phyloP scores from a whole-genome alignment of 805 yeast species.

The Kregervanrija delftensis region DNA sequence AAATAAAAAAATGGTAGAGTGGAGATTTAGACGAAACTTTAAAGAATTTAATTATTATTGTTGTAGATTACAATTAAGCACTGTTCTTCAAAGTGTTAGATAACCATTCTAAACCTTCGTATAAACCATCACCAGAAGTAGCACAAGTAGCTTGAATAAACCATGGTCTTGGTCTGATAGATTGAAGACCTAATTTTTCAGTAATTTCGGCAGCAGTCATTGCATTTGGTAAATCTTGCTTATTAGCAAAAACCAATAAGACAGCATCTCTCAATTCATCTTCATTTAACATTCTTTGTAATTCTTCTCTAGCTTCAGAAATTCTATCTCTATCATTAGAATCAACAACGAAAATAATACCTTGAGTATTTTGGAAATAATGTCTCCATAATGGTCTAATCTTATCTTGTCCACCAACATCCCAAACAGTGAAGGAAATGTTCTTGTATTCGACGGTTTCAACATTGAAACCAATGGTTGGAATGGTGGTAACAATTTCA shows the following conservation, averaged over 20 bases:
- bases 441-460: conserved; percentile 97
- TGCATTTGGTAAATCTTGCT: conserved; percentile 98
- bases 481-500: conserved; percentile 93
- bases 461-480: conserved; percentile 95
- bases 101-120: conserved; percentile 97
- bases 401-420: conserved; percentile 99
- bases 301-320: conserved; percentile 95
- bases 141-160: conserved; percentile 99
- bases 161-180: conserved; percentile 99
- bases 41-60: no score
- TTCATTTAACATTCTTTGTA: conserved; percentile 97
- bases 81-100: conserved; percentile 80
- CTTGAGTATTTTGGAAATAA: conserved; percentile 97
- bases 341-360: conserved; percentile 96
- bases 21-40: no score
- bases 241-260: conserved; percentile 93
- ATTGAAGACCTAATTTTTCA: conserved; percentile 92
- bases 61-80: conserved; percentile 18
- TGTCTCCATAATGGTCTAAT: conserved; percentile 99
- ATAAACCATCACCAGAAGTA: conserved; percentile 97
- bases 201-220: conserved; percentile 99
- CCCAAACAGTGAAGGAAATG: conserved; percentile 97
- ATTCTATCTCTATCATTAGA: conserved; percentile 97
- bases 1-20: no score
- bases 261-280: conserved; percentile 97